Evolutionary conservation across 192 early-diverging fungal species (phyloP).

Genomic region (Backusella westeae): DNA sequence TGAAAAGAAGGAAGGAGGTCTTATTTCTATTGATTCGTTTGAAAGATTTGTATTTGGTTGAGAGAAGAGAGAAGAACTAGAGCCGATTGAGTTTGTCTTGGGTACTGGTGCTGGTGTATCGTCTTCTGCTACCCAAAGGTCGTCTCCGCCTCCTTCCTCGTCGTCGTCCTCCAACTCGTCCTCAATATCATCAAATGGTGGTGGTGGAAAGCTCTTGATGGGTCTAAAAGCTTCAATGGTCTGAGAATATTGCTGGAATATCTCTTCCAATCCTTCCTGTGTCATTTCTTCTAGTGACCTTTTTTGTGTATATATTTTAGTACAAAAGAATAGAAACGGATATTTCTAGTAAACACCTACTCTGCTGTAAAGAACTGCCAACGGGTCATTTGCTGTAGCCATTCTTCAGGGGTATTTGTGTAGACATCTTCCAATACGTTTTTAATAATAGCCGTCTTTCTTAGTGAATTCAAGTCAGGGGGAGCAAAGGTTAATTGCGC

Average conservation of each 20-base stretch:
- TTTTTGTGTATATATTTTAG: not conserved
- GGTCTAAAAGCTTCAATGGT: constrained; percentile 31
- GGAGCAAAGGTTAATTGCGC: constrained; percentile 41
- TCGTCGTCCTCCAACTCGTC: constrained; percentile 11
- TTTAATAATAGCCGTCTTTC: constrained; percentile 39
- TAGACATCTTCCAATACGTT: constrained; percentile 39
- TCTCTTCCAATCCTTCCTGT: constrained; percentile 29
- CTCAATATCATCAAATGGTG: constrained; percentile 1
- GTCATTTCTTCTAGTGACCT: constrained; percentile 38
- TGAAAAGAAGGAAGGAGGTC: constrained; percentile 2
- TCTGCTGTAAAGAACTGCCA: constrained; percentile 42
- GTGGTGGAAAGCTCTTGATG: not conserved
- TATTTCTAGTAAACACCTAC: constrained; percentile 18
- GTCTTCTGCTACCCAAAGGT: not conserved
- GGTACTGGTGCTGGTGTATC: not conserved
- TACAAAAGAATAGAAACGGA: not conserved
- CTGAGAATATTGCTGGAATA: constrained; percentile 30
- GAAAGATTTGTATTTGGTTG: constrained; percentile 17
- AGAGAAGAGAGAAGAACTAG: constrained; percentile 9
- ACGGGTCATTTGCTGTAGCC: constrained; percentile 39
- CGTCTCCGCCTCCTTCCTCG: constrained; percentile 9
- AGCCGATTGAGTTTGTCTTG: not conserved
- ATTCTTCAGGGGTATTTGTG: constrained; percentile 34
- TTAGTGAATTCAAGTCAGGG: constrained; percentile 35
- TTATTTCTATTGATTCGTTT: constrained; percentile 10